A percentile compares a stretch with the other conserved stretches of the same genome.
Conservation (phyloP, 208 protist genomes). For the Tritrichomonas musculus region DNA sequence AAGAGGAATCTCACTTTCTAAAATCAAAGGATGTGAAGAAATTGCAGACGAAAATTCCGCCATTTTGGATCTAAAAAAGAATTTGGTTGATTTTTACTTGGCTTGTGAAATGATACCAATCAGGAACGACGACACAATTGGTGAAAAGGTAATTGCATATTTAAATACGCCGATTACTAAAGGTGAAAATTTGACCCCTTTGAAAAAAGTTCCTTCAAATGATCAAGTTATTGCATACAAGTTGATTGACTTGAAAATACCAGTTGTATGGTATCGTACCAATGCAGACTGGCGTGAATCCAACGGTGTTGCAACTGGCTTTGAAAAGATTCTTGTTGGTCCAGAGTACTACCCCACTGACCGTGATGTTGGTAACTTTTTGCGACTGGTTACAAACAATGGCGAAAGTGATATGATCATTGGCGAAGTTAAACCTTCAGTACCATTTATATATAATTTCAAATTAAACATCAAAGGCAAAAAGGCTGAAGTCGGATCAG, state of each 20-base stretch:
- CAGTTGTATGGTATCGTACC: not conserved
- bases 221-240: not conserved
- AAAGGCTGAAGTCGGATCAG: no score
- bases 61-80: not conserved
- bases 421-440: not conserved
- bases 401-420: not conserved
- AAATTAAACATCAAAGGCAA: no score
- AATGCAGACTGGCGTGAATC: no score
- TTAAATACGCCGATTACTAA: not conserved
- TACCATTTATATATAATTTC: not conserved
- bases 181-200: not conserved
- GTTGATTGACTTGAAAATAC: not conserved
- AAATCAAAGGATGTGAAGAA: no score
- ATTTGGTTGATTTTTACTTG: not conserved
- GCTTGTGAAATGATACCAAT: not conserved
- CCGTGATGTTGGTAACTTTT: not conserved
- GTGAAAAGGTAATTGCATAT: not conserved
- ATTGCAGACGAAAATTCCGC: not conserved
- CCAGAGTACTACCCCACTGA: not conserved
- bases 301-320: no score
- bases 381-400: not conserved
- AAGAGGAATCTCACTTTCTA: not conserved
- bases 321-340: no score
- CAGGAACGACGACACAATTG: not conserved
- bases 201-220: not conserved